phyloP scores from a whole-genome alignment of 495 filamentous ascomycete genomes.

The Talaromyces stipitatus region DNA sequence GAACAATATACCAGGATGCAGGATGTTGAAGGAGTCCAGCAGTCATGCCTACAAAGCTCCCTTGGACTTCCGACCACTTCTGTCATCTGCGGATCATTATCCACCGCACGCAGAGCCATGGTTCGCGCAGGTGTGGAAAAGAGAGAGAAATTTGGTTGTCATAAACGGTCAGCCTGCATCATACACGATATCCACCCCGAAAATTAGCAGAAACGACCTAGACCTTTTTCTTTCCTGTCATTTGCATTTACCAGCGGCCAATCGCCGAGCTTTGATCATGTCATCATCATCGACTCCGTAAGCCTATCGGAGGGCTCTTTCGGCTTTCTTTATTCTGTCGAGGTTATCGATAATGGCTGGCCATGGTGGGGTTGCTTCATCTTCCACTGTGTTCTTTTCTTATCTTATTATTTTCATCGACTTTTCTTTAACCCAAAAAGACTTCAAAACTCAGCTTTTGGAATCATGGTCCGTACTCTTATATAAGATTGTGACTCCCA shows the following conservation, averaged over 20 bases:
- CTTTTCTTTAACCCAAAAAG: too few relatives aligned
- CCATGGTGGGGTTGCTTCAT: background rate
- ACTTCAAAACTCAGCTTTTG: too few relatives aligned
- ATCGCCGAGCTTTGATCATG: background rate
- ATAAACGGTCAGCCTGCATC: background rate
- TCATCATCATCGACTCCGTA: background rate
- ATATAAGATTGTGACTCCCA: too few relatives aligned
- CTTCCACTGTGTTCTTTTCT: background rate
- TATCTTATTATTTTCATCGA: background rate
- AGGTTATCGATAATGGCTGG: background rate
- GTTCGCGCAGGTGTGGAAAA: conserved; percentile 2
- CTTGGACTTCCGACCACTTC: background rate
- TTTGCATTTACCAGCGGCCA: too few relatives aligned
- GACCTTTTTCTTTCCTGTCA: background rate
- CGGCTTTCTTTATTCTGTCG: background rate
- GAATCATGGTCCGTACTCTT: too few relatives aligned
- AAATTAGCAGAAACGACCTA: background rate
- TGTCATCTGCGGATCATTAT: conserved; percentile 1
- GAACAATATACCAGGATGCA: too few relatives aligned
- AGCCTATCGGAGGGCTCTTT: background rate
- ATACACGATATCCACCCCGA: background rate
- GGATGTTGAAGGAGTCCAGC: too few relatives aligned
- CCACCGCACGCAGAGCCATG: conserved; percentile 4
- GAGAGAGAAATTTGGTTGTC: background rate
- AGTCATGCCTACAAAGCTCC: background rate